Evolutionary conservation across 1,139 yeast species (phyloP), one percentile per base, ranked within the genome.

Genomic region (Geotrichum macrosporum): DNA sequence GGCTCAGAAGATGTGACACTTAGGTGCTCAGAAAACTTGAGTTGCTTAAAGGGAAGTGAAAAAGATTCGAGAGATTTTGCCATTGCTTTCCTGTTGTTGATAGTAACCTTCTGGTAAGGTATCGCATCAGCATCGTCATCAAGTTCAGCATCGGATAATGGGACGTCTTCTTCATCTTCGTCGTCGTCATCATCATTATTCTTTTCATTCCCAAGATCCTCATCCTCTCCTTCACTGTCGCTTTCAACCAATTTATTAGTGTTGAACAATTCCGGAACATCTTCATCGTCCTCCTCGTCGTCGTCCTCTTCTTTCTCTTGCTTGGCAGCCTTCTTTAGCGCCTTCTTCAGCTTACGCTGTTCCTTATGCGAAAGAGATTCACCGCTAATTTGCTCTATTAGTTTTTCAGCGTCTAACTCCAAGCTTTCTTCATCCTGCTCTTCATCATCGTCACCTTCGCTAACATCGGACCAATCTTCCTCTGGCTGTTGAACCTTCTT

Each of bases 101-200:
- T 57, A 18, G 96, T 89, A 46, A 87, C 75, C 65, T 88, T 88
- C 51, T 94, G 88, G 68, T 84, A 80, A 44, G 98, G 96, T 26
- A 89, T 84, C 32, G 84, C 76, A 62, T 87, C 95, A 13, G 94
- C 94, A 60, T 86, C 95, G 3, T 85, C 83, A 59, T 84, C 94
- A 34, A 81, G 94, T 50, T 79, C 84, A 0, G 81, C 77, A 46
- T 79, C 71, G n/a, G 70, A 60, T 32, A 67, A 55, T 37, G 65
- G 70, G 41, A 80, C 78, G 20, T 77, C 73, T 45, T 77, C 70
- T 4, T 59, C 64, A 1, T 54, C 64, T 9, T 59, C 64, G 6
- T 62, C 60, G 3, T 56, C 63, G 3, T 60, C 62, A 1, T 55
- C 58, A 5, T 54, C 60, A 12, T 51, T 60, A 8, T 53, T 60